phyloP scores from a whole-genome alignment of 2,329 filamentous ascomycete genomes.

The Cytospora paraplurivora region DNA sequence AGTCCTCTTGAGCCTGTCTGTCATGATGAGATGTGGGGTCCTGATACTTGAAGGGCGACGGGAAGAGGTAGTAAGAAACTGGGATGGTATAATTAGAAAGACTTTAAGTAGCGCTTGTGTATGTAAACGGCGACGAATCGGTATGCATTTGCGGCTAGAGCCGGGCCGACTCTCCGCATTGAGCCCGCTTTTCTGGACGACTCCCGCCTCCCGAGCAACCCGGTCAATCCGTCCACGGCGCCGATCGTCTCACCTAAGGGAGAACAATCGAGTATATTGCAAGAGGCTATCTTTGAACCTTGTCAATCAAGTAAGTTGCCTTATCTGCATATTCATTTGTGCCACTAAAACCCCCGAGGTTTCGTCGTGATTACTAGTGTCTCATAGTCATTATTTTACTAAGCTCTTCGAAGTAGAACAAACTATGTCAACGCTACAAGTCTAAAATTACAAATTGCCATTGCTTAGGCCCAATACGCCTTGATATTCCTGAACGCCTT shows the following conservation, averaged over 20 bases:
- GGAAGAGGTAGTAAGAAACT: background rate
- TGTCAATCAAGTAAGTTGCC: background rate
- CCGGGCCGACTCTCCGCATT: constrained; percentile 12
- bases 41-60: background rate
- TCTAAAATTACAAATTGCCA: constrained; percentile 3
- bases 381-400: background rate
- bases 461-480: background rate
- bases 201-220: constrained; percentile 19
- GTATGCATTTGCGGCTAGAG: constrained; percentile 5
- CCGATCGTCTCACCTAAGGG: background rate
- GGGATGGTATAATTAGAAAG: background rate
- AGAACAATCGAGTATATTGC: background rate
- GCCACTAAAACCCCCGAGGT: background rate
- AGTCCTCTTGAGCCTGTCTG: constrained; percentile 23
- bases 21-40: constrained; percentile 3
- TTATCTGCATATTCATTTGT: background rate
- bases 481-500: constrained; percentile 14
- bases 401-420: background rate
- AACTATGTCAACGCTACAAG: constrained; percentile 1
- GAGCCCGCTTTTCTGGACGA: constrained; percentile 25
- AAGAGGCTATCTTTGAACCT: background rate
- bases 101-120: background rate
- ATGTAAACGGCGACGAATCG: background rate
- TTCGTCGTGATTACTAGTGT: background rate
- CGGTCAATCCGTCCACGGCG: constrained; percentile 12